Base-by-base conservation (phyloP, 441 rosid genomes). In the Erodium trifolium region DNA sequence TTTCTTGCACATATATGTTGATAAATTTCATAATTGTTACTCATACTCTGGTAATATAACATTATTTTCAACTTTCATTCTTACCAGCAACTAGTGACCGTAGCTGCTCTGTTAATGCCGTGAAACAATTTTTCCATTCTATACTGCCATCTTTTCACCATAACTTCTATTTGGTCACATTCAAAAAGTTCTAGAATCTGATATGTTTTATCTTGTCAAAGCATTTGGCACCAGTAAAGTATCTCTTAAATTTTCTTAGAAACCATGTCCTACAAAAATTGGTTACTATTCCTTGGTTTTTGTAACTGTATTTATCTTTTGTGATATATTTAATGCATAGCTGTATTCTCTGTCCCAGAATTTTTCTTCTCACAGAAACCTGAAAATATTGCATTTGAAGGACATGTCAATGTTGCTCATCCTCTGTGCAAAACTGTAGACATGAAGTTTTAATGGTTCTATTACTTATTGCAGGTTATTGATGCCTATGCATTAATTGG, bases 401-500 rank as follows among this genome's bases (percentile, higher is more conserved):
- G 17, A 27, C 66, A 59, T n/a, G 59, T 12, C 7, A 11, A 51
- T 70, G n/a, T 65, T 68, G 5, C 69, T 53, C 65, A 59, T 2
- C 17, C 13, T 41, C 67, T 75, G 53, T 67, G 41, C 62, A 51
- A 37, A 67, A 57, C 64, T 55, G 68, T 59, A 12, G 35, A 69
- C 69, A 27, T 29, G 10, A 29, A 70, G 41, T 62, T 63, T 70
- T 72, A 41, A 69, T 76, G 16, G 59, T 59, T 70, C 31, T 53
- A 73, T 14, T 62, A 69, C 65, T 76, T 68, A 63, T 72, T 70
- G 60, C 85, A 95, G 99, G 98, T 92, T 68, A 83, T 95, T 76
- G 99, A 95, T 69, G 98, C 98, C 73, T 95, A 92, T 85, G 98
- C 99, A 74, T 80, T 95, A 69, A 95, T 95, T 62, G 99, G 99